A percentile compares a stretch with the other conserved stretches of the same genome.
Conservation (phyloP, 345 rosid species). For the Hibiscus mutabilis region DNA sequence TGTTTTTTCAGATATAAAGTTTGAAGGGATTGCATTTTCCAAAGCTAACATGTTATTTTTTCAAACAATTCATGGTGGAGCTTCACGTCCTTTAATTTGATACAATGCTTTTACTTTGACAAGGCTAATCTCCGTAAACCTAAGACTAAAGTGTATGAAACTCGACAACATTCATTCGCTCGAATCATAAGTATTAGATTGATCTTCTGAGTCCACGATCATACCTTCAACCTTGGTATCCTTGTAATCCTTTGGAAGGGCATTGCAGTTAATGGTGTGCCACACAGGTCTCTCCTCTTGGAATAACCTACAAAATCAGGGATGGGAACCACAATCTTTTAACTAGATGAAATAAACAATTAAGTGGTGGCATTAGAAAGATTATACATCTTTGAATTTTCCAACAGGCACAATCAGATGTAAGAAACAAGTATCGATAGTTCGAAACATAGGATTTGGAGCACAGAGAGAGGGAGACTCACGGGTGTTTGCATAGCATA, state of each 20-base stretch:
- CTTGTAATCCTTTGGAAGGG: constrained; percentile 43
- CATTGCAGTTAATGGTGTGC: constrained; percentile 79
- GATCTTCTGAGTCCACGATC: constrained; percentile 34
- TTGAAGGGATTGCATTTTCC: too few species aligned
- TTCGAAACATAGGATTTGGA: background rate
- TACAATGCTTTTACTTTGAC: background rate
- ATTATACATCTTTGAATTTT: too few species aligned
- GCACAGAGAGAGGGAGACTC: constrained; percentile 30
- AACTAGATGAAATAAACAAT: background rate
- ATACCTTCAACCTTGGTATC: constrained; percentile 32
- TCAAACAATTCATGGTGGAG: too few species aligned
- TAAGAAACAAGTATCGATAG: background rate
- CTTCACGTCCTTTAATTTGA: background rate
- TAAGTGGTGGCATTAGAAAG: background rate
- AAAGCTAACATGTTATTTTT: too few species aligned
- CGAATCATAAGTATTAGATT: constrained; percentile 19
- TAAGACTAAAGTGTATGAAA: background rate
- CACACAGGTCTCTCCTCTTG: constrained; percentile 90
- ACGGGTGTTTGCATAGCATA: constrained; percentile 90
- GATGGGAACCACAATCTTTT: background rate
- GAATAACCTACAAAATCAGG: constrained; percentile 47
- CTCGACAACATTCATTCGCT: constrained; percentile 16
- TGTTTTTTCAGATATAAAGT: too few species aligned
- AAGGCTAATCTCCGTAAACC: background rate
- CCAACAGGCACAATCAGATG: background rate